These are phyloP conservation scores for Tieghemiomyces parasiticus DNA, from an alignment of 192 early-diverging fungal genomes.

Conservation along the genomic window DNA sequence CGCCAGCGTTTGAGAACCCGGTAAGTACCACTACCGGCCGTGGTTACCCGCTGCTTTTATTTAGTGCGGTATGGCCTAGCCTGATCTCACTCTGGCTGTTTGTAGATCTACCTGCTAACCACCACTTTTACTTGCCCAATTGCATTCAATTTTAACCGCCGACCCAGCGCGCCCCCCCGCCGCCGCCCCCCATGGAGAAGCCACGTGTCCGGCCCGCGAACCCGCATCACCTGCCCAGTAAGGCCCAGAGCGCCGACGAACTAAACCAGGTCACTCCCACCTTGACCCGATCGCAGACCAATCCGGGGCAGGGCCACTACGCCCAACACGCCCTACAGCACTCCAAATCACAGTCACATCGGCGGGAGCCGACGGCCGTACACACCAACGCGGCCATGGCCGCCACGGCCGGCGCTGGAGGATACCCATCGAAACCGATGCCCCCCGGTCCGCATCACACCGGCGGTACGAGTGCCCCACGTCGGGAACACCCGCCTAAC, in stretches of 20 bases:
- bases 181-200: neutral
- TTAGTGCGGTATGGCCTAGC: slow-evolving; percentile 1
- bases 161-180: slow-evolving; percentile 5
- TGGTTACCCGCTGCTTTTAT: slow-evolving; percentile 1
- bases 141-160: slow-evolving; percentile 10
- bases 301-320: slow-evolving; percentile 4
- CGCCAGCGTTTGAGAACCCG: slow-evolving; percentile 17
- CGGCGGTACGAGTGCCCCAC: slow-evolving; percentile 19
- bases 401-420: slow-evolving; percentile 12
- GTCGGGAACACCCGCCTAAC: slow-evolving; percentile 12
- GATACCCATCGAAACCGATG: neutral
- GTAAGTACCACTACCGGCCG: slow-evolving; percentile 15
- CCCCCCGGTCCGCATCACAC: slow-evolving; percentile 10
- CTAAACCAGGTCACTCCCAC: neutral
- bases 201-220: neutral
- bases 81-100: too few species aligned
- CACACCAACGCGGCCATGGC: slow-evolving; percentile 15
- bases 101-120: too few species aligned
- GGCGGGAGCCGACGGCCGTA: neutral
- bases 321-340: neutral
- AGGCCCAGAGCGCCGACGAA: slow-evolving; percentile 6
- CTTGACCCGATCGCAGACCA: slow-evolving; percentile 9
- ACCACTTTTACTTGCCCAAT: slow-evolving; percentile 8
- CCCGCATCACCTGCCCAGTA: neutral
- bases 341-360: slow-evolving; percentile 9